A percentile compares a stretch with the other conserved stretches of the same genome.
Evolutionary conservation across 2,329 filamentous ascomycete species (phyloP).

Genomic region (Setomelanomma holmii): DNA sequence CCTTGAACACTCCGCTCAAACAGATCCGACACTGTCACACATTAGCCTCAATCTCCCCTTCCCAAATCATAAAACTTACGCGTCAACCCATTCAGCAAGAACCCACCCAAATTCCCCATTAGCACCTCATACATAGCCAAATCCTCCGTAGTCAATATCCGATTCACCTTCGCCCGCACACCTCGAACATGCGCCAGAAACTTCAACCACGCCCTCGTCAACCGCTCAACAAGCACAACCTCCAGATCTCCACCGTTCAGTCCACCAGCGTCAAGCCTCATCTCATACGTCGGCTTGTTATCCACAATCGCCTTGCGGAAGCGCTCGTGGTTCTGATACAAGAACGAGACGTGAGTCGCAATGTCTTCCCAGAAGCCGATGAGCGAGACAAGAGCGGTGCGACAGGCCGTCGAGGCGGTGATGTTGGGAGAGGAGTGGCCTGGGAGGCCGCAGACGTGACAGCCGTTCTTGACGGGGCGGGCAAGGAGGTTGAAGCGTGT

Average conservation of each 20-base stretch:
- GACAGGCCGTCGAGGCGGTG: slow-evolving; percentile 16
- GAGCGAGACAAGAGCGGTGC: slow-evolving; percentile 17
- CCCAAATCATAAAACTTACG: slow-evolving; percentile 10
- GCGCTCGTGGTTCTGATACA: slow-evolving; percentile 17
- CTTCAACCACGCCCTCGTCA: slow-evolving; percentile 27
- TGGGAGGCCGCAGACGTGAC: slow-evolving; percentile 25
- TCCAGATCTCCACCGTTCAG: slow-evolving; percentile 15
- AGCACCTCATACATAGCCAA: slow-evolving; percentile 10
- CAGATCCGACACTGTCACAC: slow-evolving; percentile 13
- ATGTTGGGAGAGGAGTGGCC: slow-evolving; percentile 22
- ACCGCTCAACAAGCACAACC: slow-evolving; percentile 19
- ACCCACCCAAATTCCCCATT: slow-evolving; percentile 13
- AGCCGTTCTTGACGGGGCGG: slow-evolving; percentile 15
- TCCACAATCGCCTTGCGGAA: slow-evolving; percentile 19
- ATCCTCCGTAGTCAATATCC: slow-evolving; percentile 13
- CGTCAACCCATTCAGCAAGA: slow-evolving; percentile 18
- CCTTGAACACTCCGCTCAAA: slow-evolving; percentile 15
- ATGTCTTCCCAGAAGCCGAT: slow-evolving; percentile 29
- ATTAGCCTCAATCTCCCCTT: slow-evolving; percentile 1
- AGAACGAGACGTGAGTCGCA: slow-evolving; percentile 6
- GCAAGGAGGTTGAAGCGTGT: slow-evolving; percentile 27
- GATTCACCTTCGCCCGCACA: slow-evolving; percentile 18
- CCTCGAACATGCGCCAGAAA: slow-evolving; percentile 20
- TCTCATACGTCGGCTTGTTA: slow-evolving; percentile 23
- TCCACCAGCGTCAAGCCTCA: slow-evolving; percentile 18